Percentiles rank a stretch among this genome's conserved stretches.
Conservation (phyloP, 169 alveolate species). For the Blepharisma undulans region DNA sequence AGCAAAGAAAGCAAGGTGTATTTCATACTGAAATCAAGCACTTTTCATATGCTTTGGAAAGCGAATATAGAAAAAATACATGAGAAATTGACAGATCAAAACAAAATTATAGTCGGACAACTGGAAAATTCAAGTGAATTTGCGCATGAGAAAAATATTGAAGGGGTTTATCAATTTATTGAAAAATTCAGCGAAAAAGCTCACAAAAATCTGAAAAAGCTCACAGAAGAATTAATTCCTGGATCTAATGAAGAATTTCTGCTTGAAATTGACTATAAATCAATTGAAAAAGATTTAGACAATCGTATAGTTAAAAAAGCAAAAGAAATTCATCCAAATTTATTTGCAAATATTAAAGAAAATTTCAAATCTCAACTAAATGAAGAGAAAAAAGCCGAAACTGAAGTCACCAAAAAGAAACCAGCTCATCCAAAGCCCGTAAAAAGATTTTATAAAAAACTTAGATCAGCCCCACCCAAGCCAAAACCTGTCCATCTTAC, state of each 20-base stretch:
- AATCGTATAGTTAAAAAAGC: not conserved
- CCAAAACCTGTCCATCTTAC: not conserved
- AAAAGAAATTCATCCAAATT: not conserved
- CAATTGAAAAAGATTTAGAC: not conserved
- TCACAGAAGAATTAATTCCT: not conserved
- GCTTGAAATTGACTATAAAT: not conserved
- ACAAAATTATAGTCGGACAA: not conserved
- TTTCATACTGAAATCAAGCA: not conserved
- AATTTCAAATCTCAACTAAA: not conserved
- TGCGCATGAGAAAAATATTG: not conserved
- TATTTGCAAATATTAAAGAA: not conserved
- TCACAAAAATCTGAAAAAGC: not conserved
- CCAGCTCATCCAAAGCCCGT: not conserved
- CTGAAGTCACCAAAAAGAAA: not conserved
- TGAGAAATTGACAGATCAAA: not conserved
- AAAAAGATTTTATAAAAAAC: not conserved
- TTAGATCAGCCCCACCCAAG: not conserved
- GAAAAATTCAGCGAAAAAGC: not conserved
- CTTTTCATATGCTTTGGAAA: not conserved
- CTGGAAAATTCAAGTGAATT: not conserved
- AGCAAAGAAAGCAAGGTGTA: not conserved
- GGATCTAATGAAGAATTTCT: not conserved
- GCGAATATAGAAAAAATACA: not conserved
- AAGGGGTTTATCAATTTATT: not conserved
- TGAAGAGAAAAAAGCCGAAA: not conserved